phyloP scores from a whole-genome alignment of 1,284 basidiomycete genomes.

The Rhodotorula sp. region DNA sequence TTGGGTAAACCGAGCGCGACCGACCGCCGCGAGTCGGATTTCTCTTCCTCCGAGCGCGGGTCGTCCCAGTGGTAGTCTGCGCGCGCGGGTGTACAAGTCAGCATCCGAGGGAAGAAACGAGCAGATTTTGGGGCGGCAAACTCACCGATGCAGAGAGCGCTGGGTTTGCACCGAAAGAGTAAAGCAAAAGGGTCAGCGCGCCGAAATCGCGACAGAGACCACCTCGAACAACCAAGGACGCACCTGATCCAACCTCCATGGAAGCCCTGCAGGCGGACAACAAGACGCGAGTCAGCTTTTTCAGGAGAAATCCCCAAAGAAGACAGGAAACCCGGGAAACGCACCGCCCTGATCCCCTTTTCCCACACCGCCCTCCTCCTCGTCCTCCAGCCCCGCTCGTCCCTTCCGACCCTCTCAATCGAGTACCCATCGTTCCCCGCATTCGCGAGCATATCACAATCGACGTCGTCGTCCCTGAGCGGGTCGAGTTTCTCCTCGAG shows the following conservation, averaged over 20 bases:
- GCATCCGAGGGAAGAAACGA: not conserved
- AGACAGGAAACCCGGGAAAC: not conserved
- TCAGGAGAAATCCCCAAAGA: too few relatives aligned
- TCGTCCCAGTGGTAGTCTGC: slow-evolving; percentile 21
- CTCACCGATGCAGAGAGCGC: not conserved
- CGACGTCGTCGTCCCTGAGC: slow-evolving; percentile 24
- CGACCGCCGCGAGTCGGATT: not conserved
- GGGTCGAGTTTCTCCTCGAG: slow-evolving; percentile 15
- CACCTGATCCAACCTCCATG: slow-evolving; percentile 28
- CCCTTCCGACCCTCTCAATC: not conserved
- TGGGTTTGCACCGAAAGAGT: not conserved
- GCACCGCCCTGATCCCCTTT: slow-evolving; percentile 27
- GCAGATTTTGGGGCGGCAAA: not conserved
- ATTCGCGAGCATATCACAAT: slow-evolving; percentile 35
- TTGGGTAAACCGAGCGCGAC: slow-evolving; percentile 20
- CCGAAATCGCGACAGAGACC: too few relatives aligned
- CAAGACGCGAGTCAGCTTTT: too few relatives aligned
- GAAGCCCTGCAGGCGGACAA: slow-evolving; percentile 6
- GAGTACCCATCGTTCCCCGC: slow-evolving; percentile 17
- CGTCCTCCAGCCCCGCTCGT: not conserved
- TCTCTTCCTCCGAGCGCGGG: slow-evolving; percentile 16
- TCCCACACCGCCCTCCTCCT: slow-evolving; percentile 29
- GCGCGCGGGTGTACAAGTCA: not conserved
- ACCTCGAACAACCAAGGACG: too few relatives aligned
- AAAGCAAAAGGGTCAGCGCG: too few relatives aligned